Evolutionary conservation across 2,329 filamentous ascomycete genomes (phyloP).

Genomic region (Cordyceps fumosorosea): DNA sequence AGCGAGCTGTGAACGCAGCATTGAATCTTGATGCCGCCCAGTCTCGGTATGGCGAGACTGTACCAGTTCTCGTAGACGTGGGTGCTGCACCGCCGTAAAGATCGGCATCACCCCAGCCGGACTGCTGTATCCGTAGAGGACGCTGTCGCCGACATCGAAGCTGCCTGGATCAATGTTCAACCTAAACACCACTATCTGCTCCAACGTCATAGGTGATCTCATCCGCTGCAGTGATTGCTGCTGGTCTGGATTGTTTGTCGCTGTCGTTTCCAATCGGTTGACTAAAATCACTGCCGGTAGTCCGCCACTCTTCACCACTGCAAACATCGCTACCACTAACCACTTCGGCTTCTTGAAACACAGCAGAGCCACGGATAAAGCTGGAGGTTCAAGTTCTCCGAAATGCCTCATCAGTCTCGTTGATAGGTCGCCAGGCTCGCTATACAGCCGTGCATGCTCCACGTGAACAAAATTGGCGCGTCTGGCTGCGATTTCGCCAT

Average conservation of each 20-base stretch:
- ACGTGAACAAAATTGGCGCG: not conserved
- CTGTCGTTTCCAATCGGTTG: not conserved
- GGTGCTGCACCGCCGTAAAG: not conserved
- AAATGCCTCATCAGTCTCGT: not conserved
- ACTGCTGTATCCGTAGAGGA: not conserved
- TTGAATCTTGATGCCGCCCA: not conserved
- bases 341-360: not conserved
- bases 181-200: not conserved
- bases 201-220: not conserved
- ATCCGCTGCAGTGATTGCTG: not conserved
- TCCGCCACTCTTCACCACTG: not conserved
- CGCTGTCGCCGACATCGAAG: not conserved
- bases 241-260: not conserved
- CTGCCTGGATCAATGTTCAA: too few relatives aligned
- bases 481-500: not conserved
- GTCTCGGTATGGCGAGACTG: not conserved
- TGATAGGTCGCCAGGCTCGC: not conserved
- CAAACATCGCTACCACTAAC: not conserved
- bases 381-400: not conserved
- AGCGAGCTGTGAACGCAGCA: not conserved
- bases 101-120: not conserved
- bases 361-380: not conserved
- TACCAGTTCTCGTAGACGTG: not conserved
- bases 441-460: not conserved
- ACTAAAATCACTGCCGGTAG: not conserved